Percentiles rank a stretch among this genome's conserved stretches.
These are phyloP conservation scores for Prunella vulgaris DNA, from an alignment of 257 asterid genomes.

Conservation along the genomic window DNA sequence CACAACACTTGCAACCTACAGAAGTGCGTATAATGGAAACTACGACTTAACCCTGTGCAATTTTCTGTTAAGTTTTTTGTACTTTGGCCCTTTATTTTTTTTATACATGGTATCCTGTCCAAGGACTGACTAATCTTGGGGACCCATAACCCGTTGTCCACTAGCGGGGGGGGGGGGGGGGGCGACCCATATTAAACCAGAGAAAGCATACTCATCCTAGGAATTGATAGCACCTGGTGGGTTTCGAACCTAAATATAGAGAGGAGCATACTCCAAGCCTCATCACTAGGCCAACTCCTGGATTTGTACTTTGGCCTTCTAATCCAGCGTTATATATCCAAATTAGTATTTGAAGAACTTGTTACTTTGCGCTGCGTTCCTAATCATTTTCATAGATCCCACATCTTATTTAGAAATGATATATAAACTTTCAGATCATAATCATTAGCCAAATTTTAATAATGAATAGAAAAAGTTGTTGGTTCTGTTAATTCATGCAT, in stretches of 20 bases:
- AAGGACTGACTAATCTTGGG: too few species aligned
- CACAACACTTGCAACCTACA: neutral
- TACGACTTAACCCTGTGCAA: neutral
- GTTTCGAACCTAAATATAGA: too few species aligned
- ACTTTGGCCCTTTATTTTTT: too few species aligned
- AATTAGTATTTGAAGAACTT: neutral
- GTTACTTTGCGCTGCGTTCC: neutral
- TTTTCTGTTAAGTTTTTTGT: neutral
- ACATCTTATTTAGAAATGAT: neutral
- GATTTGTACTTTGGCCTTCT: constrained; percentile 3
- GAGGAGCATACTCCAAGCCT: too few species aligned
- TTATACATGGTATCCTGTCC: too few species aligned
- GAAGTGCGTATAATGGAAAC: neutral
- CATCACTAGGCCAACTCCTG: too few species aligned
- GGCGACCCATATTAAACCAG: too few species aligned
- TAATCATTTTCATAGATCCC: neutral
- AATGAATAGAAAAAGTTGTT: neutral
- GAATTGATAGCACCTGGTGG: too few species aligned
- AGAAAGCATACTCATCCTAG: too few species aligned
- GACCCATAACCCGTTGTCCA: too few species aligned
- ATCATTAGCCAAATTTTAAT: neutral
- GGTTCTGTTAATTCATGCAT: constrained; percentile 1
- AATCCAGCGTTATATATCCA: neutral
- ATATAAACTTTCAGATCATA: neutral
- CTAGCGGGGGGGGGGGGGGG: too few species aligned